A percentile compares a stretch with the other conserved stretches of the same genome.
Evolutionary conservation across 306 rosid species (phyloP).

Genomic region (Prunus dulcis): DNA sequence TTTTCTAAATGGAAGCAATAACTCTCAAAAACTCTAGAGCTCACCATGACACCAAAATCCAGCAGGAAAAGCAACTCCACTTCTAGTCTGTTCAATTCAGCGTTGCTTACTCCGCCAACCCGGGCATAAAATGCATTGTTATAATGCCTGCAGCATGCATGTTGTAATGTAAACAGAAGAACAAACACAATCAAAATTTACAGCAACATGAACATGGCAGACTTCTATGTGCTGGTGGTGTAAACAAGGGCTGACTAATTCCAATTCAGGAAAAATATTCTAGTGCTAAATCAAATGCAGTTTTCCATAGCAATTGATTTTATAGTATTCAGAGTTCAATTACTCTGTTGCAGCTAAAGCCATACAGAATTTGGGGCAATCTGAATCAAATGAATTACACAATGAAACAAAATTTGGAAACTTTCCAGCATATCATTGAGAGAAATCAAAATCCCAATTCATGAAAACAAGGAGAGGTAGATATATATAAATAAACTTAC

Average conservation of each 20-base stretch:
- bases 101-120: constrained; percentile 80
- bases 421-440: background rate
- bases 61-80: constrained; percentile 75
- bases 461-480: background rate
- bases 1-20: constrained; percentile 79
- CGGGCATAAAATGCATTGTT: constrained; percentile 78
- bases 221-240: background rate
- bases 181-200: background rate
- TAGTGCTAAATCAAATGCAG: no score
- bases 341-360: no score
- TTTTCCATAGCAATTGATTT: no score
- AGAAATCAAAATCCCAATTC: background rate
- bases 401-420: background rate
- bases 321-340: no score
- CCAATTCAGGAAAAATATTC: no score
- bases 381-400: background rate
- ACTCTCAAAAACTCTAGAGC: constrained; percentile 63
- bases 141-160: constrained; percentile 52
- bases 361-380: background rate
- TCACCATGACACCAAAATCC: constrained; percentile 75
- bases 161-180: constrained; percentile 6
- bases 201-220: background rate
- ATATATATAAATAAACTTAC: constrained; percentile 43
- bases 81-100: constrained; percentile 77
- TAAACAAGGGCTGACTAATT: background rate